Base-by-base conservation (phyloP, 495 filamentous ascomycete genomes). In the Aspergillus cristatus region DNA sequence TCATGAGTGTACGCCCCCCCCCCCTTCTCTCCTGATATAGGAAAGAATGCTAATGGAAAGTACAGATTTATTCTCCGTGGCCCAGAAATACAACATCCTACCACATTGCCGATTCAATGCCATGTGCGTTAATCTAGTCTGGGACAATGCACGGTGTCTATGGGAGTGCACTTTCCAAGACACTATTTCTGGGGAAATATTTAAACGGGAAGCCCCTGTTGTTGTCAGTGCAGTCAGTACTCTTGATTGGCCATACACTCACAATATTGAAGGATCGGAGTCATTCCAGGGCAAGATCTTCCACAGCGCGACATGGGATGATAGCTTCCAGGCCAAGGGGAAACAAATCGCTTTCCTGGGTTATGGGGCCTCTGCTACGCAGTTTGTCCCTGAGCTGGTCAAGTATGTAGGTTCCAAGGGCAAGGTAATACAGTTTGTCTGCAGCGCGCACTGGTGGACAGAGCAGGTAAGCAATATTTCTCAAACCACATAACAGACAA, bases 301-400 rank as follows among this genome's bases (percentile, higher is more conserved):
- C 17, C 74, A 78, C 42, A 66, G 74, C 5, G 69, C 72, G 5
- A 43, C 65, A 16, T 77, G 74, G 75, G 40, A 67, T 32, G 41
- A 58, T 12, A 50, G 42, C 7, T 47, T 65, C 18, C 50, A 64
- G n/a, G 48, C 69, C 18, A 49, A 43, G 4, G 63, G 50, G 3
- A 78, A 76, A 46, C 45, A 59, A 11, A 63, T 79, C 8, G 65
- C 70, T 15, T 57, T 79, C 20, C 56, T 79, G 34, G 75, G 75
- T 1, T 76, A 71, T 29, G 75, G 75, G 6, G 75, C 70, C 37
- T 67, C 46, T 33, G 56, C 51, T 11, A 52, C 51, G 8, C 61
- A 65, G 32, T 42, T 63, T 37, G 49, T 63, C 7, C 61, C 61
- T 7, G 31, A 38, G 32, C 40, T 66, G 1, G 48, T 43, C 0